Base-by-base conservation (phyloP, 2,329 filamentous ascomycete genomes). In the Xylaria sp. region DNA sequence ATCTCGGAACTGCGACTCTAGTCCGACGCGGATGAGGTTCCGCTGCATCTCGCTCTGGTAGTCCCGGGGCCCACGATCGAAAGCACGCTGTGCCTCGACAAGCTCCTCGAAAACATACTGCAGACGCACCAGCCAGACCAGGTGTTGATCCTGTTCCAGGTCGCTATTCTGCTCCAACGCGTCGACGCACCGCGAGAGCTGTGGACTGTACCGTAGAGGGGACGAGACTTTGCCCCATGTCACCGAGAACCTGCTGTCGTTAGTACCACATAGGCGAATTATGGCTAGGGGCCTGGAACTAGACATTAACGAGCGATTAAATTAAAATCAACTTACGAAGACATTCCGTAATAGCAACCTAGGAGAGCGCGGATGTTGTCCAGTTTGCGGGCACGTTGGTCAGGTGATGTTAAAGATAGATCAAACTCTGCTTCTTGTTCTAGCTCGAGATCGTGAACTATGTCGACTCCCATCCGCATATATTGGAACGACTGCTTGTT, bases 401-500 rank as follows among this genome's bases (percentile, higher is more conserved):
- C 76, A 1, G 72, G 65, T 1, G 69, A 34, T 19, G 68, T 55
- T 2, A 51, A 56, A 1, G 70, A 67, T 12, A 75, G 27, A 48
- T 74, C 70, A 30, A 74, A 65, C n/a, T 75, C 73, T 0, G 74
- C 70, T 36, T 83, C 81, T 24, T 82, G 78, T 27, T 85, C 82
- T 1, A 88, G 74, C 5, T 85, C 84, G 0, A 88, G 79, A 63
- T 88, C 85, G 8, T 78, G 79, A 7, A 85, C 74, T 8, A 87
- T 79, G 64, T 88, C 86, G 17, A 81, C 79, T 0, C 82, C 81
- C 85, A 88, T 87, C 27, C 83, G 81, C 4, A 85, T 73, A 71
- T 87, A 88, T 63, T 87, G 85, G 4, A 81, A 78, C 0, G 81
- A 78, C 47, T 86, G 84, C 68, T 78, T 85, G 69, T 82, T 85